A percentile compares a stretch with the other conserved stretches of the same genome.
These are phyloP conservation scores for Arctium minus DNA, from an alignment of 129 eudicot genomes.

Conservation along the genomic window DNA sequence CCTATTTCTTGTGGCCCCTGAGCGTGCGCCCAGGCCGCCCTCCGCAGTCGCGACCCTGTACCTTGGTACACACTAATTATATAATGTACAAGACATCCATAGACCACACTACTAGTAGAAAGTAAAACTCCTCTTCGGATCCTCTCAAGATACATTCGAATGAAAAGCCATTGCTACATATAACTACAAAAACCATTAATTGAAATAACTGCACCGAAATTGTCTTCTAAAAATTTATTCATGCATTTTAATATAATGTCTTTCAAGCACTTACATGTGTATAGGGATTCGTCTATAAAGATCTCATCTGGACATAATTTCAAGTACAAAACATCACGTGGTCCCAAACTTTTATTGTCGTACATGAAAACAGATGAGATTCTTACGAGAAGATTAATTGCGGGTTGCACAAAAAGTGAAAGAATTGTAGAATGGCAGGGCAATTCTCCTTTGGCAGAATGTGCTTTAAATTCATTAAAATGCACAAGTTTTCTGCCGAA, in stretches of 20 bases:
- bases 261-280: neutral
- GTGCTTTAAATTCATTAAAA: neutral
- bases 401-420: neutral
- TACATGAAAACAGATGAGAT: neutral
- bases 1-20: too few species aligned
- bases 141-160: neutral
- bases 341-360: neutral
- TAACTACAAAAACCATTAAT: neutral
- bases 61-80: too few species aligned
- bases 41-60: too few species aligned
- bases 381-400: neutral
- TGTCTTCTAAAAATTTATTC: too few species aligned
- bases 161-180: neutral
- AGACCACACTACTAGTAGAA: neutral
- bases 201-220: neutral
- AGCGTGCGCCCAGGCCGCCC: too few species aligned
- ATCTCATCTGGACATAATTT: neutral
- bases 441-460: conserved; percentile 69
- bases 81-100: too few species aligned
- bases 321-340: neutral
- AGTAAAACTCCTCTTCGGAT: neutral
- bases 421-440: conserved; percentile 52
- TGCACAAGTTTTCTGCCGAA: too few species aligned
- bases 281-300: neutral
- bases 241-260: neutral